These are phyloP conservation scores for Heterobasidion parviporum DNA, from an alignment of 1,284 basidiomycete species.

Conservation along the genomic window DNA sequence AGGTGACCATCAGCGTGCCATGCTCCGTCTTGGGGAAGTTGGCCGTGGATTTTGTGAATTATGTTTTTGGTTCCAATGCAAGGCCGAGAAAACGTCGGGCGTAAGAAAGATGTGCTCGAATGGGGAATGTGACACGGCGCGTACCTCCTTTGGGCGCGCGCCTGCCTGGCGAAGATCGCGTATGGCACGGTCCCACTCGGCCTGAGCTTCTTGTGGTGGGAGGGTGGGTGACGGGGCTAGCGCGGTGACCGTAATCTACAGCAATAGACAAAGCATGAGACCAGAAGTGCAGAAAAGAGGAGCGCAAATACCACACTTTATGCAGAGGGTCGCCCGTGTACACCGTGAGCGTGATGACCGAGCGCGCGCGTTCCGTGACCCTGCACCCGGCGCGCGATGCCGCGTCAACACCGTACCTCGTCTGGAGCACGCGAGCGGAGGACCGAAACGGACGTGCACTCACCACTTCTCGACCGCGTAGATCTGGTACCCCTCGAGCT, in stretches of 20 bases:
- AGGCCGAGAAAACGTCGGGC: slow-evolving; percentile 1
- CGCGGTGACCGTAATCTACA: slow-evolving; percentile 51
- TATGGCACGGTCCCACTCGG: slow-evolving; percentile 53
- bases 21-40: slow-evolving; percentile 40
- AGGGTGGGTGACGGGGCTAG: slow-evolving; percentile 38
- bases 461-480: slow-evolving; percentile 82
- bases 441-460: slow-evolving; percentile 10
- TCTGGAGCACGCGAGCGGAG: neutral
- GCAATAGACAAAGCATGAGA: neutral
- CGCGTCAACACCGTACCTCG: neutral
- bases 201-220: slow-evolving; percentile 34
- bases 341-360: slow-evolving; percentile 55
- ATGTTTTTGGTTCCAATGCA: too few species aligned
- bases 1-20: slow-evolving; percentile 71
- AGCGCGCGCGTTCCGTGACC: slow-evolving; percentile 58
- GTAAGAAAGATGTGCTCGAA: neutral
- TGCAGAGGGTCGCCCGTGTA: slow-evolving; percentile 67
- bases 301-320: slow-evolving; percentile 29
- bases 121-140: slow-evolving; percentile 1
- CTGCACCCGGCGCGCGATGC: slow-evolving; percentile 22
- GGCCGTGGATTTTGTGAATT: neutral
- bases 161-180: slow-evolving; percentile 54
- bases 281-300: neutral
- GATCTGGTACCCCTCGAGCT: slow-evolving; percentile 58
- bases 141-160: slow-evolving; percentile 59